Evolutionary conservation across 1,284 basidiomycete species (phyloP).

Genomic region (Entoloma clypeatum): DNA sequence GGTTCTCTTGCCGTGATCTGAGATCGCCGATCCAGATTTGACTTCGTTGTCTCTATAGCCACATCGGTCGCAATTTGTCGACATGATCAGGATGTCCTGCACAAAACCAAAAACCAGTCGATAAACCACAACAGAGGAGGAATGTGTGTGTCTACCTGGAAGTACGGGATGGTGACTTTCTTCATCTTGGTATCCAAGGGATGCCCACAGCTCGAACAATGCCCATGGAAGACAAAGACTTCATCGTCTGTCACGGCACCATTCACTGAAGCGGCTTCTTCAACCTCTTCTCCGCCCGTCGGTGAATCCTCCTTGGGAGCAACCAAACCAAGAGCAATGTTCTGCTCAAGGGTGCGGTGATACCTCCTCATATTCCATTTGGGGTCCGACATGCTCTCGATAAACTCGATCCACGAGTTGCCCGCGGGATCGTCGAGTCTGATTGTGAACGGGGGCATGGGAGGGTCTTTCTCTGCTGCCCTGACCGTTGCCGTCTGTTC

Average conservation of each 20-base stretch:
- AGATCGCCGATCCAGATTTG: slow-evolving; percentile 90
- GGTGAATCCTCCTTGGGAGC: slow-evolving; percentile 40
- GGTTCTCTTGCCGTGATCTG: slow-evolving; percentile 81
- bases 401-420: slow-evolving; percentile 91
- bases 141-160: slow-evolving; percentile 63
- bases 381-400: slow-evolving; percentile 76
- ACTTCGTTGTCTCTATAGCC: slow-evolving; percentile 98
- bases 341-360: slow-evolving; percentile 80
- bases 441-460: slow-evolving; percentile 78
- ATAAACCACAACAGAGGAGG: background rate
- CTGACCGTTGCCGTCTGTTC: slow-evolving; percentile 34
- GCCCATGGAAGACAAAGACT: slow-evolving; percentile 85
- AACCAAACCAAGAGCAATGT: slow-evolving; percentile 75
- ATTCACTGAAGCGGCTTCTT: slow-evolving; percentile 22
- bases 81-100: slow-evolving; percentile 97
- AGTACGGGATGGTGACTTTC: slow-evolving; percentile 96
- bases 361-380: slow-evolving; percentile 94
- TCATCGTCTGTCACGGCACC: slow-evolving; percentile 61
- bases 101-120: slow-evolving; percentile 1
- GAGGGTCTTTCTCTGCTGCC: slow-evolving; percentile 38
- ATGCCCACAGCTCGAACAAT: slow-evolving; percentile 88
- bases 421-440: slow-evolving; percentile 92
- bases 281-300: slow-evolving; percentile 25
- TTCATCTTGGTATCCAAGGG: slow-evolving; percentile 91
- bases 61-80: slow-evolving; percentile 92